Evolutionary conservation across 768 basidiomycete species (phyloP), one percentile per base, ranked within the genome.

Genomic region (Boletus tylopilopsis): DNA sequence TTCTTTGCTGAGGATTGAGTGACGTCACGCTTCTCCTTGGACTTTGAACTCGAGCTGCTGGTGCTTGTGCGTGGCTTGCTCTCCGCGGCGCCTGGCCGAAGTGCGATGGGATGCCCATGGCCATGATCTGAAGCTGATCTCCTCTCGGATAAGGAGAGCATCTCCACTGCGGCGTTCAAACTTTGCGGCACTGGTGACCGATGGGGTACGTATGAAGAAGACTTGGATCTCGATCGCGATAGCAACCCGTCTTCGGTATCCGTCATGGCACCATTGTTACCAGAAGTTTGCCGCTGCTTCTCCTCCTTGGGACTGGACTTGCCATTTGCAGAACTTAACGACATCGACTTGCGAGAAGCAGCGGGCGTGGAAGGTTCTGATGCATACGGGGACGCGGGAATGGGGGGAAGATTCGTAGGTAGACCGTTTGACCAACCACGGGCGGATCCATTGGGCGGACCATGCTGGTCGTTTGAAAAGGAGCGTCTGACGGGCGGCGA

Each of bases 151-250:
- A 64, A 51, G 13, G 67, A 66, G 10, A 90, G 68, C 68, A 82
- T 77, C 66, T 90, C 84, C 29, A 85, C 69, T 15, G 85, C 87
- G 48, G 86, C 87, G 56, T 76, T 79, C 39, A 90, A 72, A 54
- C 85, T 87, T 68, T 88, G 87, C 1, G 84, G 83, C 45, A 72
- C 76, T 38, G 78, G 78, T 16, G 81, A 69, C 45, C 75, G 75
- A 64, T 77, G 72, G 15, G 81, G 71, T 25, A 81, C 67, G 58
- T 78, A 77, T 13, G 81, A 73, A 16, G 80, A 77, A 38, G 79
- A 76, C 60, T 80, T 84, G 21, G 76, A 65, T 54, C 76, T 71
- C 36, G 71, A 68, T 34, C 79, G 76, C n/a, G 77, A 70, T 39
- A 65, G 66, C 6, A 75, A 69, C 40, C 73, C 73, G 57, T 68